Base-by-base conservation (phyloP, 2,329 filamentous ascomycete species). In the Hypomyces perniciosus region DNA sequence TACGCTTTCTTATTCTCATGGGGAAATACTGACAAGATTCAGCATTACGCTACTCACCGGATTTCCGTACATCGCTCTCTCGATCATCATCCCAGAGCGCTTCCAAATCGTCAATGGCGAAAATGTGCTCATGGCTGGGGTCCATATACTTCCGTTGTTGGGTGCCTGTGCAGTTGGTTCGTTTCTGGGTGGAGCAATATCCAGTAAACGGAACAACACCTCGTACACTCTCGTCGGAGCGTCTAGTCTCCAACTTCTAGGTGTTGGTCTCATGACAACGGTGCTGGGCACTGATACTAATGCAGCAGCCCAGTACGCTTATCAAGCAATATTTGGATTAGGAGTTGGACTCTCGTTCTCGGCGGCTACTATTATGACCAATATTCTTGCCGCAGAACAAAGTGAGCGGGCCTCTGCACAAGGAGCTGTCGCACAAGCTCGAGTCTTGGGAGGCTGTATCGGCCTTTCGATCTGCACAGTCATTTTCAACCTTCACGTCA, bases 401-500 rank as follows among this genome's bases (percentile, higher is more conserved):
- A 69, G 68, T 51, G 75, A 80, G 48, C 68, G 80, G 45, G 80
- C 81, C 1, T 76, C 79, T 2, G 79, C 78, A 0, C 79, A 84
- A 56, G 81, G 80, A 0, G 75, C 79, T 4, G 71, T 83, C 8
- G 78, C 81, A 1, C 81, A 85, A 62, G 74, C 77, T 2, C 74
- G 81, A 10, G 77, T 84, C 0, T 65, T 84, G 2, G 81, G 81
- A 1, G 81, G 81, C 3, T 77, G 77, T 35, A 70, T 84, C 29
- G 81, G 81, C 1, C 70, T 84, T 40, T 76, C 80, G 0, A 62
- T 77, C 27, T 81, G 80, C 56, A 82, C 77, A n/a, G 74, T 81
- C 10, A 70, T 84, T 8, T 77, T 82, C 62, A 80, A 80, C 59
- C 57, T 63, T 31, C 68, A 70, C 48, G 68, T 73, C 39, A 67